Percentiles rank a stretch among this genome's conserved stretches.
These are phyloP conservation scores for Podospora pseudoanserina DNA, from an alignment of 495 filamentous ascomycete species.

Conservation along the genomic window DNA sequence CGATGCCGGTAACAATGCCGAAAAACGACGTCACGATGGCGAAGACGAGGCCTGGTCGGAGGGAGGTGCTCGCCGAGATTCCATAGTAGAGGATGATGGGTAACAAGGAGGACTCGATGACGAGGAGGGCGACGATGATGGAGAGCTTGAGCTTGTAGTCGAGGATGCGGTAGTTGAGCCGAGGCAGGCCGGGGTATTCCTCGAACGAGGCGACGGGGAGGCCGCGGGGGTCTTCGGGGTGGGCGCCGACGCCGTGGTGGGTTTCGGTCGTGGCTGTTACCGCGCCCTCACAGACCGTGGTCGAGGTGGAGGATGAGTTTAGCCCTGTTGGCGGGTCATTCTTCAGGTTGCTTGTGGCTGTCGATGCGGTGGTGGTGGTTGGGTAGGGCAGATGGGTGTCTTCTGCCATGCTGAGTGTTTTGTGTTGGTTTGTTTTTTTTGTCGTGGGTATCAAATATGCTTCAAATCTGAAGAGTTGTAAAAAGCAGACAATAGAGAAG, in stretches of 20 bases:
- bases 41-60: constrained; percentile 46
- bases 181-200: constrained; percentile 34
- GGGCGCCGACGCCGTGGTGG: not conserved
- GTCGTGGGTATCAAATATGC: not conserved
- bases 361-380: not conserved
- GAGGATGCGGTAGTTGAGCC: constrained; percentile 42
- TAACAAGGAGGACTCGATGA: constrained; percentile 44
- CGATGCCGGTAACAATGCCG: constrained; percentile 46
- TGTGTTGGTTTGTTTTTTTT: not conserved
- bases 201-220: constrained; percentile 1
- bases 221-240: constrained; percentile 1
- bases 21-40: constrained; percentile 52
- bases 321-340: not conserved
- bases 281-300: not conserved
- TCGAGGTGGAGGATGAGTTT: not conserved
- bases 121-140: constrained; percentile 37
- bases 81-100: constrained; percentile 48
- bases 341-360: not conserved
- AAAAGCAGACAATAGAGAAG: not conserved
- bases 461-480: not conserved
- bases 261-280: not conserved
- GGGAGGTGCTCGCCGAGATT: constrained; percentile 36
- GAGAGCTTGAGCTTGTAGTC: constrained; percentile 45
- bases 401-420: not conserved
- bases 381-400: not conserved